Conservation (phyloP, 2,329 filamentous ascomycete species). For the Alternaria sp. region DNA sequence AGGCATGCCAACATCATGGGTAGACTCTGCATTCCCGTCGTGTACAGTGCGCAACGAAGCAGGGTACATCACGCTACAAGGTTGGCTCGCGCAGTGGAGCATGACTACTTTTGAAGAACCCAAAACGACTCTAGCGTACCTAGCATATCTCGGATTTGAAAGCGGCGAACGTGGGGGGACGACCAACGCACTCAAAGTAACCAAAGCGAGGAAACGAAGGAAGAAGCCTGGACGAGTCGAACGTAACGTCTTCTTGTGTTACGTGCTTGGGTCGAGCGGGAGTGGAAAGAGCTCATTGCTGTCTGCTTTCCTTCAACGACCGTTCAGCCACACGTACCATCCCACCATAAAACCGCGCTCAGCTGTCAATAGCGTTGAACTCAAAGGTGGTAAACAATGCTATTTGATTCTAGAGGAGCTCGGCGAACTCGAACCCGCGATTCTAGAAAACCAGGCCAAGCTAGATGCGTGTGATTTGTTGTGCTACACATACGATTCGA, state of each 20-base stretch:
- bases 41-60: conserved; percentile 96
- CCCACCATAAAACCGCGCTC: conserved; percentile 95
- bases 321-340: conserved; percentile 83
- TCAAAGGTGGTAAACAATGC: conserved; percentile 95
- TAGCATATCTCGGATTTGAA: conserved; percentile 96
- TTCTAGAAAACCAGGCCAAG: conserved; percentile 89
- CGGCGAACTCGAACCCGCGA: conserved; percentile 92
- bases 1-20: conserved; percentile 85
- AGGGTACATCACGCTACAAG: conserved; percentile 93
- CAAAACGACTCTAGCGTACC: conserved; percentile 92
- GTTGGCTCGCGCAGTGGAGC: conserved; percentile 98
- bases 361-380: conserved; percentile 94
- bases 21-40: conserved; percentile 87
- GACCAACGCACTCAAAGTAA: conserved; percentile 89
- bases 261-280: conserved; percentile 84
- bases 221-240: conserved; percentile 85
- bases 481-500: conserved; percentile 96
- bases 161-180: conserved; percentile 75
- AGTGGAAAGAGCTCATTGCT: conserved; percentile 92
- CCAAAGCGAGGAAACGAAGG: conserved; percentile 87
- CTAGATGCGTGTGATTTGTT: conserved; percentile 92
- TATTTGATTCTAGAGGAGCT: conserved; percentile 96
- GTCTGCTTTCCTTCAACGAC: conserved; percentile 88
- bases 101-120: conserved; percentile 99
- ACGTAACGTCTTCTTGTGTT: conserved; percentile 92